Conservation (phyloP, 306 rosid species). For the Senna tora region DNA sequence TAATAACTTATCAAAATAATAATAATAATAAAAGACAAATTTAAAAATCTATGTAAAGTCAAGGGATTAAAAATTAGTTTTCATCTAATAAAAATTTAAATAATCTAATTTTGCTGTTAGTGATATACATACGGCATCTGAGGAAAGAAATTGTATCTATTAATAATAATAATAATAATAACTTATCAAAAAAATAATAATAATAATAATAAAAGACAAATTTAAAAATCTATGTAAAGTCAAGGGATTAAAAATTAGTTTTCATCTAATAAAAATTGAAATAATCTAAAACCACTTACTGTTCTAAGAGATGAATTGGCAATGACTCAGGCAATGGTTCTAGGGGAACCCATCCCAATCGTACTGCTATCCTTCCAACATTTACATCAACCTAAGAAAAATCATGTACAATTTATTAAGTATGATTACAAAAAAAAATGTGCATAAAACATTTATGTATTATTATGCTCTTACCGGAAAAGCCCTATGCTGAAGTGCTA, state of each 20-base stretch:
- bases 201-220: too few relatives aligned
- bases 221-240: too few relatives aligned
- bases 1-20: too few relatives aligned
- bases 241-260: too few relatives aligned
- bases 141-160: too few relatives aligned
- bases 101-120: not conserved
- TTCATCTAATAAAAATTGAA: not conserved
- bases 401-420: not conserved
- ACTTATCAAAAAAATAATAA: too few relatives aligned
- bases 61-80: too few relatives aligned
- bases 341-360: slow-evolving; percentile 90
- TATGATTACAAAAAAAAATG: not conserved
- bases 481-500: slow-evolving; percentile 61
- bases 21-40: too few relatives aligned
- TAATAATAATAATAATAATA: too few relatives aligned
- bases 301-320: slow-evolving; percentile 59
- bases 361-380: slow-evolving; percentile 74
- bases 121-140: too few relatives aligned
- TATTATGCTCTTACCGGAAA: slow-evolving; percentile 60
- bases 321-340: slow-evolving; percentile 65
- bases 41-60: too few relatives aligned
- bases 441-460: not conserved
- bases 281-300: slow-evolving; percentile 44
- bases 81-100: not conserved
- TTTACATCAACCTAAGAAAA: slow-evolving; percentile 73